Percentiles rank a stretch among this genome's conserved stretches.
Evolutionary conservation across 331 rosid genomes (phyloP).

Genomic region (Rosa hybrid): DNA sequence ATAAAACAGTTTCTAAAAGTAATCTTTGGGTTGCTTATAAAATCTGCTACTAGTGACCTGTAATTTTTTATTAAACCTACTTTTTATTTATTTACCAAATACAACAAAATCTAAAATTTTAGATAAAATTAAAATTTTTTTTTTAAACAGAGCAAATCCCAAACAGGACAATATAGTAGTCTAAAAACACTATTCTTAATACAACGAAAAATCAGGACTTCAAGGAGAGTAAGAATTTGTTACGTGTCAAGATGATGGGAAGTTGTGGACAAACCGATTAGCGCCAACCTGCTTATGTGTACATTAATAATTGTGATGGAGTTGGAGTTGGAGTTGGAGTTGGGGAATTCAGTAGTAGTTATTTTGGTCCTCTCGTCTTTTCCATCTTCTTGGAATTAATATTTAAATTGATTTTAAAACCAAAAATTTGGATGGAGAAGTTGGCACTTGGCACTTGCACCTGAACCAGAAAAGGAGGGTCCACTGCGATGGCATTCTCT

Average conservation of each 20-base stretch:
- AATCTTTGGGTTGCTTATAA: too few species aligned
- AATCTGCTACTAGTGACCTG: too few species aligned
- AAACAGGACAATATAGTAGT: too few species aligned
- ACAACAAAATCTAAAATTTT: too few species aligned
- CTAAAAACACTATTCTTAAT: too few species aligned
- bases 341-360: not conserved
- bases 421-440: not conserved
- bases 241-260: conserved; percentile 41
- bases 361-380: not conserved
- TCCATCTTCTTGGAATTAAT: not conserved
- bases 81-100: too few species aligned
- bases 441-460: conserved; percentile 29
- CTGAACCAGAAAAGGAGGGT: conserved; percentile 28
- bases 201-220: too few species aligned
- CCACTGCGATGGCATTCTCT: conserved; percentile 32
- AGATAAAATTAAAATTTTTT: too few species aligned
- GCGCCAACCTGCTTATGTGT: conserved; percentile 44
- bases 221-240: too few species aligned
- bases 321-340: not conserved
- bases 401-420: not conserved
- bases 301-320: conserved; percentile 11
- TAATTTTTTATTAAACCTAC: too few species aligned
- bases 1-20: too few species aligned
- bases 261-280: conserved; percentile 25
- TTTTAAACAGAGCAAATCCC: too few species aligned